phyloP scores from a whole-genome alignment of 306 rosid genomes.

The Trifolium repens region DNA sequence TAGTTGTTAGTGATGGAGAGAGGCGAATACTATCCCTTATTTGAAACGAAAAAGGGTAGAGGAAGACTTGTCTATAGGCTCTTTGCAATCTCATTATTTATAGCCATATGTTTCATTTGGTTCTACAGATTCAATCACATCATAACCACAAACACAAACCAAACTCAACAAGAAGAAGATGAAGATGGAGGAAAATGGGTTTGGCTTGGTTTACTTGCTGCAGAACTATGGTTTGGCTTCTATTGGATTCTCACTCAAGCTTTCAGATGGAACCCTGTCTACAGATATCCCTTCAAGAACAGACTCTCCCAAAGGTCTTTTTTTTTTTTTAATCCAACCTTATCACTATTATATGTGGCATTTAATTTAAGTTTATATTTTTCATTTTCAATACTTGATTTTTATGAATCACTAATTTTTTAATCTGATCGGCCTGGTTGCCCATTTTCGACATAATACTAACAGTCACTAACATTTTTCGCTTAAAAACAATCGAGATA shows the following conservation, averaged over 20 bases:
- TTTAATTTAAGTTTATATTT: not conserved
- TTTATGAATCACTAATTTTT: too few relatives aligned
- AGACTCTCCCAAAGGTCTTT: slow-evolving; percentile 67
- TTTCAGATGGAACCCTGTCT: slow-evolving; percentile 62
- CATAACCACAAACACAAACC: slow-evolving; percentile 23
- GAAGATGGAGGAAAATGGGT: slow-evolving; percentile 52
- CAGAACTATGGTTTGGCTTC: slow-evolving; percentile 84
- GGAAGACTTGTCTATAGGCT: slow-evolving; percentile 53
- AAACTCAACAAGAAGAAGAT: slow-evolving; percentile 34
- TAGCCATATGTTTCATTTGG: slow-evolving; percentile 73
- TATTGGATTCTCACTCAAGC: slow-evolving; percentile 81
- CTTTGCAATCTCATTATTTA: slow-evolving; percentile 54
- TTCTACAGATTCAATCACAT: slow-evolving; percentile 57
- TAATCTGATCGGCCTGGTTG: too few relatives aligned
- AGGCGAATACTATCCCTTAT: slow-evolving; percentile 44
- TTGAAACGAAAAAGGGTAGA: slow-evolving; percentile 58
- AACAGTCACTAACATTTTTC: too few relatives aligned
- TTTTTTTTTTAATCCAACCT: not conserved
- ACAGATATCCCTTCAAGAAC: slow-evolving; percentile 60
- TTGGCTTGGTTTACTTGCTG: slow-evolving; percentile 65
- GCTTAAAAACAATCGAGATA: too few relatives aligned
- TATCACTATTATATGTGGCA: not conserved
- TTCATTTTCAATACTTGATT: not conserved
- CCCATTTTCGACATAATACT: too few relatives aligned
- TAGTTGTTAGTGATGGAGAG: slow-evolving; percentile 25